These are phyloP conservation scores for Camellia granthamiana DNA, from an alignment of 148 eudicot species.

Conservation along the genomic window DNA sequence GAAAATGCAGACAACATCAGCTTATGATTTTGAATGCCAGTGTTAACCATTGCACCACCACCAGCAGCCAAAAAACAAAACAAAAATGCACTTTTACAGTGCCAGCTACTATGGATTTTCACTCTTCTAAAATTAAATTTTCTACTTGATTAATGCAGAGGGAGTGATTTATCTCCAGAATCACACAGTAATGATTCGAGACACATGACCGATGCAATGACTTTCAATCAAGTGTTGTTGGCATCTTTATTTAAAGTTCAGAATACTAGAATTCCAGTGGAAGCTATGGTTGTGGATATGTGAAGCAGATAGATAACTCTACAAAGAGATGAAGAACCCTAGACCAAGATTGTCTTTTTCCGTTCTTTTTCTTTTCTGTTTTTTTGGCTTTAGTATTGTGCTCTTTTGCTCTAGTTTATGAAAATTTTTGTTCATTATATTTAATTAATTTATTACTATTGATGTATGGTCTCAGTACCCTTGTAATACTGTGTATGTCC, in stretches of 20 bases:
- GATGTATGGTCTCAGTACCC: background rate
- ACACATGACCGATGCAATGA: background rate
- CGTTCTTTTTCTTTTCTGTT: too few relatives aligned
- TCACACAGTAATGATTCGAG: too few relatives aligned
- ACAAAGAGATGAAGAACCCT: background rate
- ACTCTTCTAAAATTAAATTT: background rate
- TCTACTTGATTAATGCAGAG: constrained; percentile 1
- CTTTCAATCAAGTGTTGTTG: background rate
- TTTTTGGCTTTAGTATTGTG: too few relatives aligned
- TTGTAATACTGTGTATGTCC: too few relatives aligned
- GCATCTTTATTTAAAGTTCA: background rate
- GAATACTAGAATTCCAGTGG: background rate
- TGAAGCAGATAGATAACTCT: background rate
- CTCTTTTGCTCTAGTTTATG: background rate
- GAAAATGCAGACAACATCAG: too few relatives aligned
- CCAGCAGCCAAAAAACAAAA: too few relatives aligned
- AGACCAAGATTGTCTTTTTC: background rate
- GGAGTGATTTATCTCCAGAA: constrained; percentile 7
- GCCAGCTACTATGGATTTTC: background rate
- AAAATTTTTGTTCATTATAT: background rate
- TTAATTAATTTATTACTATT: background rate
- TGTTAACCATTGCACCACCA: too few relatives aligned
- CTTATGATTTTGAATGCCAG: too few relatives aligned
- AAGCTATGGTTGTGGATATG: background rate
- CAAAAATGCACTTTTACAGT: too few relatives aligned